These are phyloP conservation scores for Protomyces arabidopsidicola DNA, from an alignment of 1,139 yeast genomes.

Conservation along the genomic window DNA sequence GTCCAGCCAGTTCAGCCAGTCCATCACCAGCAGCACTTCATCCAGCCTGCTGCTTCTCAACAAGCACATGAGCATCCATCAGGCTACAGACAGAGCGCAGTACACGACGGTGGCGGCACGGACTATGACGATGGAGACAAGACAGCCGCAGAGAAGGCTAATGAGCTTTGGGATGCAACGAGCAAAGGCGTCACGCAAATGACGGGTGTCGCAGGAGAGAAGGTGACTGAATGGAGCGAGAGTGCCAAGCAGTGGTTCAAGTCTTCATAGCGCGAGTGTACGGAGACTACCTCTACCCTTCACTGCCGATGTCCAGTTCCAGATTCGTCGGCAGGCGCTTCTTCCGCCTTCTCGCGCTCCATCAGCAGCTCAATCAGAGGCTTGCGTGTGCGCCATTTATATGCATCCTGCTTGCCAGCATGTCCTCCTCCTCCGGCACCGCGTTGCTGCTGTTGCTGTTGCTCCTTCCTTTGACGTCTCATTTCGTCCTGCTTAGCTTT, in stretches of 20 bases:
- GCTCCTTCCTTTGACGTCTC: not conserved
- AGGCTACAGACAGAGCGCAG: conserved; percentile 18
- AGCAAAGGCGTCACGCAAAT: not conserved
- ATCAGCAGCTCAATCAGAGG: conserved; percentile 17
- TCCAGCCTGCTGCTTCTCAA: not conserved
- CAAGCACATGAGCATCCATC: not conserved
- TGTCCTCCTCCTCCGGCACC: too few species aligned
- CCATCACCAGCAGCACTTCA: not conserved
- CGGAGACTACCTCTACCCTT: too few species aligned
- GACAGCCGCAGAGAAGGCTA: not conserved
- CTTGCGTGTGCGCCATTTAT: conserved; percentile 22
- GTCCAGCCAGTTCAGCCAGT: not conserved
- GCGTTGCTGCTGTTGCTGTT: not conserved
- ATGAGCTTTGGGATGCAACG: not conserved
- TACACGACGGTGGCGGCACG: conserved; percentile 14
- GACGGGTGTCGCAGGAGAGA: not conserved
- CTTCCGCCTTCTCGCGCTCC: conserved; percentile 11
- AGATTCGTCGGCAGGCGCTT: not conserved
- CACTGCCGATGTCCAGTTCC: too few species aligned
- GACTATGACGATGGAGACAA: conserved; percentile 11
- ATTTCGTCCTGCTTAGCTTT: not conserved
- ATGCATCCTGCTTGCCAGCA: not conserved
- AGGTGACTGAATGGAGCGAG: not conserved
- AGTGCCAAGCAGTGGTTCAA: conserved; percentile 1
- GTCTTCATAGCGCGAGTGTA: not conserved